These are phyloP conservation scores for Oenanthe sinensis DNA, from an alignment of 129 eudicot genomes.

Conservation along the genomic window DNA sequence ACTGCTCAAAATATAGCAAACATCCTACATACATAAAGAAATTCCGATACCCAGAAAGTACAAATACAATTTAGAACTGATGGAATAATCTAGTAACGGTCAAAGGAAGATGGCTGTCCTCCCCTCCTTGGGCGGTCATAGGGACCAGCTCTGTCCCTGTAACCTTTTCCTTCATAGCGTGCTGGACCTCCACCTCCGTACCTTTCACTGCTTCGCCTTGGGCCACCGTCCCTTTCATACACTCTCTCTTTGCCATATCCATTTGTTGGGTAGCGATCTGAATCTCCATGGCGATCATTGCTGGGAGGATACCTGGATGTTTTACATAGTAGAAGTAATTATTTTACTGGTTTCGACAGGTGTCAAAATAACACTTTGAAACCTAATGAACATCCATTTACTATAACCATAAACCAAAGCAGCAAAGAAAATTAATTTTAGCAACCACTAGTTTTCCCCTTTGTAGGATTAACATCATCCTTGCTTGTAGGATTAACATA, in stretches of 20 bases:
- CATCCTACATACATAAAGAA: background rate
- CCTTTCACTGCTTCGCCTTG: constrained; percentile 66
- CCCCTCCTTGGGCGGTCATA: constrained; percentile 86
- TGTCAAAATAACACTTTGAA: background rate
- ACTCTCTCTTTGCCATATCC: constrained; percentile 76
- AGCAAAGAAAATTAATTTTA: background rate
- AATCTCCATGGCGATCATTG: constrained; percentile 57
- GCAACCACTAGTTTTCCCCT: too few relatives aligned
- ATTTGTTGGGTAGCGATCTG: constrained; percentile 61
- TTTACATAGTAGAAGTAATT: background rate
- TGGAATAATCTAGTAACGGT: constrained; percentile 35
- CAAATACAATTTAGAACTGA: background rate
- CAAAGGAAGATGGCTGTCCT: constrained; percentile 61
- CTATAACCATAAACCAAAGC: background rate
- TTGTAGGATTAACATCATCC: background rate
- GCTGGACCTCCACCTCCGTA: constrained; percentile 68
- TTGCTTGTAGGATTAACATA: background rate
- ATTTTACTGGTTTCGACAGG: background rate
- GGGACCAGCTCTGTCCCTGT: constrained; percentile 80
- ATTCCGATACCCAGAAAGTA: constrained; percentile 13
- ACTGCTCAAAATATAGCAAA: background rate
- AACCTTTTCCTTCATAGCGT: constrained; percentile 71
- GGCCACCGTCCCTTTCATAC: constrained; percentile 64
- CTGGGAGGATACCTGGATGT: constrained; percentile 56
- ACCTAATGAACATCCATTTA: background rate